Percentiles rank a stretch among this genome's conserved stretches.
Evolutionary conservation across 208 protist species (phyloP).

Genomic region (Acanthamoeba royreba): DNA sequence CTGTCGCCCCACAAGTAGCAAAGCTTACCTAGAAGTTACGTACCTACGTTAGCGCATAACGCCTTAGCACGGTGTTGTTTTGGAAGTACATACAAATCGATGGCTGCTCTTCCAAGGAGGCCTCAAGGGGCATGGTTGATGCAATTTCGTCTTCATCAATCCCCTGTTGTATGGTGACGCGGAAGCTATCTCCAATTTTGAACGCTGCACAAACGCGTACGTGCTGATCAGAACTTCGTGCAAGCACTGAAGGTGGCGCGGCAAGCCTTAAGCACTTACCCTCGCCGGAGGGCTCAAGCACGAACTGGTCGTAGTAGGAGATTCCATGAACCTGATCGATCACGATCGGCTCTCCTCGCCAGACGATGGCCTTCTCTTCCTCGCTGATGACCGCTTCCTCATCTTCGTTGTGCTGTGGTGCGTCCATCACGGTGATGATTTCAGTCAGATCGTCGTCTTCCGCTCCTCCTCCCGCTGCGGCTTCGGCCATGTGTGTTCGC

Average conservation of each 20-base stretch:
- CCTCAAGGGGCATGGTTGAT: background rate
- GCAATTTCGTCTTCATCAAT: background rate
- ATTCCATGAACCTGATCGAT: background rate
- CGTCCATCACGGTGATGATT: background rate
- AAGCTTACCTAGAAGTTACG: background rate
- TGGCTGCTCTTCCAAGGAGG: background rate
- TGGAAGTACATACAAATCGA: background rate
- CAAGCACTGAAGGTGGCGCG: background rate
- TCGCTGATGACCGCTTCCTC: background rate
- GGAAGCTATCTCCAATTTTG: background rate
- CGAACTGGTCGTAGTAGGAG: background rate
- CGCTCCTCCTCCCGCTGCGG: background rate
- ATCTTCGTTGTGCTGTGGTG: background rate
- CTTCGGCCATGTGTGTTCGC: background rate
- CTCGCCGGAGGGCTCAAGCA: background rate
- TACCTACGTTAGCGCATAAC: background rate
- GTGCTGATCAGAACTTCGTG: background rate
- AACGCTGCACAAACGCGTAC: background rate
- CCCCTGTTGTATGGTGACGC: background rate
- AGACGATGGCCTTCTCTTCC: background rate
- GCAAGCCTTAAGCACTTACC: background rate
- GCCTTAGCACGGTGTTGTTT: background rate
- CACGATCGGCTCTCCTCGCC: background rate
- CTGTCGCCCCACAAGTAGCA: background rate
- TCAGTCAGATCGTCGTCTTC: slow-evolving; percentile 8